A percentile compares a stretch with the other conserved stretches of the same genome.
Conservation (phyloP, 805 yeast species). For the Monosporozyma unispora region DNA sequence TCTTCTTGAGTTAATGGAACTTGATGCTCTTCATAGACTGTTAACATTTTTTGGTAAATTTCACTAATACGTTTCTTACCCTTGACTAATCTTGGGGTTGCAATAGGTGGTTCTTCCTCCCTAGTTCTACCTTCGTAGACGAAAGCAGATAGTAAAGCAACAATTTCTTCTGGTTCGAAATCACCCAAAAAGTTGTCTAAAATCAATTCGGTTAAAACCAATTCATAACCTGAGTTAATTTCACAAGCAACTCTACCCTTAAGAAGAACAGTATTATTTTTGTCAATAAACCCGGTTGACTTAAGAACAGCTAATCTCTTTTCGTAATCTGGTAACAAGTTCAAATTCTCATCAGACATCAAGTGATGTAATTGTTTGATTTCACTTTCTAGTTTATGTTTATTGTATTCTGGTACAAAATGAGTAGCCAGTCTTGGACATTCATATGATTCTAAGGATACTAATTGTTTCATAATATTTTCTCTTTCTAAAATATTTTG, state of each 20-base stretch:
- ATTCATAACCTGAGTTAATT: slow-evolving; percentile 83
- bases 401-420: slow-evolving; percentile 38
- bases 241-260: slow-evolving; percentile 95
- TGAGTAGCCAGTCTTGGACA: slow-evolving; percentile 40
- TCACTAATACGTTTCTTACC: slow-evolving; percentile 61
- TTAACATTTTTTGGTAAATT: slow-evolving; percentile 55
- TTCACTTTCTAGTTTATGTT: slow-evolving; percentile 37
- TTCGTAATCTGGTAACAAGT: slow-evolving; percentile 86
- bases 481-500: slow-evolving; percentile 23
- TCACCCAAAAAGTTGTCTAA: slow-evolving; percentile 88
- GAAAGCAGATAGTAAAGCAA: slow-evolving; percentile 85
- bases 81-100: slow-evolving; percentile 71
- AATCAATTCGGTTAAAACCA: slow-evolving; percentile 78
- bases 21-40: slow-evolving; percentile 55
- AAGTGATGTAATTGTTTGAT: slow-evolving; percentile 50
- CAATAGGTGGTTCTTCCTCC: slow-evolving; percentile 49
- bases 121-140: slow-evolving; percentile 77
- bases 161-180: slow-evolving; percentile 92
- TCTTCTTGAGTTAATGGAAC: slow-evolving; percentile 78
- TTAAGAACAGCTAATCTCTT: slow-evolving; percentile 74
- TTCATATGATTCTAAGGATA: slow-evolving; percentile 15
- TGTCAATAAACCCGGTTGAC: slow-evolving; percentile 74
- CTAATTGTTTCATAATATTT: slow-evolving; percentile 18
- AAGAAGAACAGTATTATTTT: slow-evolving; percentile 53
- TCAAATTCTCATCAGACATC: slow-evolving; percentile 81